Percentiles rank a stretch among this genome's conserved stretches.
Conservation (phyloP, 1,284 basidiomycete species). For the Ganoderma leucocontextum region DNA sequence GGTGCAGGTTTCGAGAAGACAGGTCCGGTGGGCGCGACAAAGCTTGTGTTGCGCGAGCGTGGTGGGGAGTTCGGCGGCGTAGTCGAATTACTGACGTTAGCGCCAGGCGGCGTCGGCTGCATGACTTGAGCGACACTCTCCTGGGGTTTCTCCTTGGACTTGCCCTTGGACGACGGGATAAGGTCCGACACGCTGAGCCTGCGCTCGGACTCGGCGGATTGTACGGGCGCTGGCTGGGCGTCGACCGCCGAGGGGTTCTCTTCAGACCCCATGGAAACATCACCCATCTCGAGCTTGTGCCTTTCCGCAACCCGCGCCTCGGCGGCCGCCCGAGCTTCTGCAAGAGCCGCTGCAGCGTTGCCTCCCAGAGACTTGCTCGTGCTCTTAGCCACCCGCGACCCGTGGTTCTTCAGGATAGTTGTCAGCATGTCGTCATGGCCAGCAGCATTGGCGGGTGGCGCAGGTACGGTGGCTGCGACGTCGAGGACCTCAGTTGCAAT, state of each 20-base stretch:
- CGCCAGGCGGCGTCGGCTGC: slow-evolving; percentile 19
- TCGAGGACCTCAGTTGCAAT: not conserved
- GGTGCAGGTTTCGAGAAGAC: slow-evolving; percentile 65
- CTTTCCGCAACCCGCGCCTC: slow-evolving; percentile 75
- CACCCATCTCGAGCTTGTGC: slow-evolving; percentile 50
- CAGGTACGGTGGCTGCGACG: not conserved
- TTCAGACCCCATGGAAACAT: slow-evolving; percentile 19
- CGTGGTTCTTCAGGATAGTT: slow-evolving; percentile 69
- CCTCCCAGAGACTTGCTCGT: slow-evolving; percentile 71
- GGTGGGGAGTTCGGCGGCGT: slow-evolving; percentile 66
- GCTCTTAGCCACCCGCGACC: slow-evolving; percentile 67
- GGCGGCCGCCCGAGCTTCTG: slow-evolving; percentile 74
- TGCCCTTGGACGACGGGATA: slow-evolving; percentile 35
- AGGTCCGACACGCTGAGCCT: slow-evolving; percentile 66
- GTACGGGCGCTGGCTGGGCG: not conserved
- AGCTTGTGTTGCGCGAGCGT: slow-evolving; percentile 38
- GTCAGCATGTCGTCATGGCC: slow-evolving; percentile 57
- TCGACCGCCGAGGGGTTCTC: slow-evolving; percentile 13
- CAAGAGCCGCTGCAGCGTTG: slow-evolving; percentile 65
- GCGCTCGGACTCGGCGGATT: slow-evolving; percentile 38
- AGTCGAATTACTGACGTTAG: slow-evolving; percentile 53
- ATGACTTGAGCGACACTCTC: not conserved
- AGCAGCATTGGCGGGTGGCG: slow-evolving; percentile 27
- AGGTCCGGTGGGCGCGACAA: slow-evolving; percentile 49
- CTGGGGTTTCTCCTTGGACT: slow-evolving; percentile 19